These are phyloP conservation scores for Microcyclosporella mali DNA, from an alignment of 2,329 filamentous ascomycete genomes.

Conservation along the genomic window DNA sequence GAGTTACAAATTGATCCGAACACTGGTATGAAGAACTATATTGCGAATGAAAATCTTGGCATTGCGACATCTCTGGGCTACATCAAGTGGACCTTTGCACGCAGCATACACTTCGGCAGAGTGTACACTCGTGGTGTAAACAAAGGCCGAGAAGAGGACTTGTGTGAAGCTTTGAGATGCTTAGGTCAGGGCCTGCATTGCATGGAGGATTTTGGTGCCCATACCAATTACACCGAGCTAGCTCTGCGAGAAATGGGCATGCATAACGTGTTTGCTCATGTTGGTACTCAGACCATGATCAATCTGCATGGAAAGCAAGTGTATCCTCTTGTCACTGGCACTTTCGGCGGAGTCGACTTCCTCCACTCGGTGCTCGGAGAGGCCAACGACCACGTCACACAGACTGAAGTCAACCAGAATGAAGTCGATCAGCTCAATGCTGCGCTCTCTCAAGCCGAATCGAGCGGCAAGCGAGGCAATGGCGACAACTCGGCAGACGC, in stretches of 20 bases:
- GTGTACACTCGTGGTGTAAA: conserved; percentile 41
- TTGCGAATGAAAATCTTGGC: conserved; percentile 77
- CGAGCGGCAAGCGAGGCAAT: conserved; percentile 26
- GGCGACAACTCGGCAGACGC: conserved; percentile 30
- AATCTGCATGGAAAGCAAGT: conserved; percentile 44
- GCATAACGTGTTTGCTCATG: conserved; percentile 47
- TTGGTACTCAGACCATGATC: conserved; percentile 42
- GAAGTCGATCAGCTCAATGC: conserved; percentile 44
- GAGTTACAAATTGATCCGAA: conserved; percentile 42
- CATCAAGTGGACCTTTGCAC: conserved; percentile 38
- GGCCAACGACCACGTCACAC: conserved; percentile 45
- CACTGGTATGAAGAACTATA: conserved; percentile 99
- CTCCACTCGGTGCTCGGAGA: conserved; percentile 47
- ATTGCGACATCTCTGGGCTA: conserved; percentile 87
- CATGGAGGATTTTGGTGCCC: conserved; percentile 50
- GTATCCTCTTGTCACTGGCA: conserved; percentile 49
- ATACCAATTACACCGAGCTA: conserved; percentile 51
- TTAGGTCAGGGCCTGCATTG: conserved; percentile 50
- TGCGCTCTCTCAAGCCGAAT: conserved; percentile 37
- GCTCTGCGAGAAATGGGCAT: conserved; percentile 48
- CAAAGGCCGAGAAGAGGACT: conserved; percentile 40
- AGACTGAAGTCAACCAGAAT: conserved; percentile 43
- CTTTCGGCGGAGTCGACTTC: conserved; percentile 48
- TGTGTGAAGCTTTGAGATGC: conserved; percentile 45
- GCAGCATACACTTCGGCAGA: conserved; percentile 45